These are phyloP conservation scores for Paulownia fortunei DNA, from an alignment of 257 asterid species.

Conservation along the genomic window DNA sequence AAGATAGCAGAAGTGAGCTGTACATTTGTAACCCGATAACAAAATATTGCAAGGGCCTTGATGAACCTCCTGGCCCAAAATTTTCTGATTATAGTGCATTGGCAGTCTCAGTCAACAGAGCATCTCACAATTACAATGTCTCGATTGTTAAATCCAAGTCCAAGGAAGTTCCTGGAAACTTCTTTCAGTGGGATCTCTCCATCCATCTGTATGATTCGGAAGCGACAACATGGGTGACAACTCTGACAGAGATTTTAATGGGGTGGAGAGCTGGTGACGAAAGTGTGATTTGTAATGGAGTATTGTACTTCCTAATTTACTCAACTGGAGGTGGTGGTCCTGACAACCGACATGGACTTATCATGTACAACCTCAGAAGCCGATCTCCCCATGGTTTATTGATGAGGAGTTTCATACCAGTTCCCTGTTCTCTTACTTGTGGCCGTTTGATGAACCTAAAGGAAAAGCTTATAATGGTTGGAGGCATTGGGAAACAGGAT, in stretches of 20 bases:
- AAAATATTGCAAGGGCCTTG: slow-evolving; percentile 48
- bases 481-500: slow-evolving; percentile 86
- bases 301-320: slow-evolving; percentile 76
- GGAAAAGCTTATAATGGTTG: slow-evolving; percentile 81
- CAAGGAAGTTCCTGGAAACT: slow-evolving; percentile 79
- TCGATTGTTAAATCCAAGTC: slow-evolving; percentile 75
- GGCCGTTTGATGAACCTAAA: slow-evolving; percentile 87
- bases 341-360: slow-evolving; percentile 67
- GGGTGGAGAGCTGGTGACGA: slow-evolving; percentile 97
- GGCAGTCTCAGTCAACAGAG: slow-evolving; percentile 61
- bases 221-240: slow-evolving; percentile 58
- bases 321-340: slow-evolving; percentile 60
- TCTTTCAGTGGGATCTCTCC: slow-evolving; percentile 81
- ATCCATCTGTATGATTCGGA: slow-evolving; percentile 75
- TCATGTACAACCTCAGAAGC: slow-evolving; percentile 54
- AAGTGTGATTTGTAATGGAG: slow-evolving; percentile 83
- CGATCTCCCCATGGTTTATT: slow-evolving; percentile 45
- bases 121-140: slow-evolving; percentile 51
- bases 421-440: slow-evolving; percentile 87
- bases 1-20: slow-evolving; percentile 67
- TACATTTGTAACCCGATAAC: slow-evolving; percentile 84
- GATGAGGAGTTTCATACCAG: slow-evolving; percentile 63
- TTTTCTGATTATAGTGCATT: slow-evolving; percentile 75
- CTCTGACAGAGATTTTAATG: slow-evolving; percentile 55
- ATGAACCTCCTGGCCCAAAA: slow-evolving; percentile 72